Conservation (phyloP, 345 rosid genomes). For the Raphanus raphanistrum region DNA sequence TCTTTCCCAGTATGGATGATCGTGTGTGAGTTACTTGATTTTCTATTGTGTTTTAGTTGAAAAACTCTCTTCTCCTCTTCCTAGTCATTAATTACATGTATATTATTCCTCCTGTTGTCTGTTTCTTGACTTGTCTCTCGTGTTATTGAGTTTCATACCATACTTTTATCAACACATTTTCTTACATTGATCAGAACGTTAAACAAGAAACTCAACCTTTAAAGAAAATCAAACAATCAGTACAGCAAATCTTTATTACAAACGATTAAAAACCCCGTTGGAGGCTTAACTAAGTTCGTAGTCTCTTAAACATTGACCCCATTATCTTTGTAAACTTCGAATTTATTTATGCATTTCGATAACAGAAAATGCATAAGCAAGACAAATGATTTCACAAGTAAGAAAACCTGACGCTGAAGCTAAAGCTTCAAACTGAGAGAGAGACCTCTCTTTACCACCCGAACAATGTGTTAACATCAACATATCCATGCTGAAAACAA, state of each 20-base stretch:
- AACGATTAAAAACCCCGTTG: neutral
- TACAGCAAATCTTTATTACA: neutral
- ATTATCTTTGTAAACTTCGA: neutral
- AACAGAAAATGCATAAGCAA: neutral
- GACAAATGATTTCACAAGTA: neutral
- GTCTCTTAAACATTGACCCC: neutral
- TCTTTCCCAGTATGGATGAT: conserved; percentile 7
- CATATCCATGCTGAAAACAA: conserved; percentile 11
- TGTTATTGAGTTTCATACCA: neutral
- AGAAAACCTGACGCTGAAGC: neutral
- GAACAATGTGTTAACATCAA: neutral
- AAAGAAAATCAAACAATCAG: neutral
- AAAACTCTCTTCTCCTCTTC: neutral
- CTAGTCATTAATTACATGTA: neutral
- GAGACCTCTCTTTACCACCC: neutral
- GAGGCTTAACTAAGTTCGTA: neutral
- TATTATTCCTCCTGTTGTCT: neutral
- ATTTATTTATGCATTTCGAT: neutral
- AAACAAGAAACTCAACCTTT: neutral
- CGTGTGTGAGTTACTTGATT: conserved; percentile 8
- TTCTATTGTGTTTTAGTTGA: conserved; percentile 11
- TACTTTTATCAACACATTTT: neutral
- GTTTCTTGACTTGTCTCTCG: neutral
- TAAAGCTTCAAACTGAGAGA: conserved; percentile 12
- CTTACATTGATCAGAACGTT: neutral